Conservation (phyloP, 495 filamentous ascomycete genomes). For the Tuber melanosporum region DNA sequence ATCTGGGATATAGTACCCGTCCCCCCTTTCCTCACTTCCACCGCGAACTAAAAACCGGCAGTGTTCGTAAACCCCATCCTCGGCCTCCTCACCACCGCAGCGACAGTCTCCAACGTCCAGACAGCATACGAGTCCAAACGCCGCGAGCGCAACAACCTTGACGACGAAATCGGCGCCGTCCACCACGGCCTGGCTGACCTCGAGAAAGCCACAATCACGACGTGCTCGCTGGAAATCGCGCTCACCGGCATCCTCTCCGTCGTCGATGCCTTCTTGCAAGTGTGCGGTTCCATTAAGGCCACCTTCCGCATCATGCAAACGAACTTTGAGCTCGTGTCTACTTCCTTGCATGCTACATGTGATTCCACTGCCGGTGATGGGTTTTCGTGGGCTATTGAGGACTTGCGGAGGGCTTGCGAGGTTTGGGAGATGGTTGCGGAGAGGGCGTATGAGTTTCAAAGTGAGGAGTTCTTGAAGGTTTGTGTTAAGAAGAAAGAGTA, state of each 20-base stretch:
- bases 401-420: background rate
- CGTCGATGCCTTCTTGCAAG: background rate
- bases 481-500: background rate
- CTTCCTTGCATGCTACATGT: background rate
- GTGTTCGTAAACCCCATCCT: background rate
- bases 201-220: background rate
- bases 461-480: conserved; percentile 3
- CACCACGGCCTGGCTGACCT: background rate
- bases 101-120: background rate
- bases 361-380: background rate
- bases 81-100: background rate
- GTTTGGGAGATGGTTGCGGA: background rate
- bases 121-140: background rate
- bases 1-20: background rate
- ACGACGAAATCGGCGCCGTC: background rate
- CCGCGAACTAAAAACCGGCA: background rate
- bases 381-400: background rate
- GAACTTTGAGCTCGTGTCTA: background rate
- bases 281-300: background rate
- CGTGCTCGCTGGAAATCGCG: background rate
- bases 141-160: background rate
- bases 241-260: background rate
- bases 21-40: background rate
- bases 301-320: background rate
- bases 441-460: background rate